phyloP scores from a whole-genome alignment of 345 rosid species.

The Eucalyptus leucophloia region DNA sequence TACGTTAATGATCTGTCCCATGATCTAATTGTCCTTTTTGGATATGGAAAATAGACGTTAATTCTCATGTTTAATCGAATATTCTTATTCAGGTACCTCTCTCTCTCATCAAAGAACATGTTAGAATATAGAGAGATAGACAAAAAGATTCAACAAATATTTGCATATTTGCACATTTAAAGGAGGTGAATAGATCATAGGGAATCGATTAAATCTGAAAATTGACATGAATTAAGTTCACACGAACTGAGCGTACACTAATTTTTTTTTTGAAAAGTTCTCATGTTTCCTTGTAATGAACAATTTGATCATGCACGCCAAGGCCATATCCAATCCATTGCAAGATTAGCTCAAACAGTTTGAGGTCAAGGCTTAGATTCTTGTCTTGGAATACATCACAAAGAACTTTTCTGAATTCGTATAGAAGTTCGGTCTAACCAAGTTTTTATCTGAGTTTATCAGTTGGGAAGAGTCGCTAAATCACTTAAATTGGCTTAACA shows the following conservation, averaged over 20 bases:
- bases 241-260: not conserved
- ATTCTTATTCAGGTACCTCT: not conserved
- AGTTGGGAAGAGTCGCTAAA: not conserved
- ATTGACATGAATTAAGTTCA: not conserved
- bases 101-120: not conserved
- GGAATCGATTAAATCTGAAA: not conserved
- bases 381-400: not conserved
- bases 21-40: not conserved
- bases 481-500: not conserved
- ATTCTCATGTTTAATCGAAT: not conserved
- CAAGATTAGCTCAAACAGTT: not conserved
- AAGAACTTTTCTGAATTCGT: not conserved
- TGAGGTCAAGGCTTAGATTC: not conserved
- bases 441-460: not conserved
- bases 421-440: not conserved
- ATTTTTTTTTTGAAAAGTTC: not conserved
- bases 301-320: not conserved
- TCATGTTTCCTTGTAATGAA: not conserved
- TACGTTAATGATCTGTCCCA: not conserved
- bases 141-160: not conserved
- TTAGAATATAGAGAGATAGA: not conserved
- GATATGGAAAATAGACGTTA: not conserved
- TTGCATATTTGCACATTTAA: not conserved
- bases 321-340: not conserved
- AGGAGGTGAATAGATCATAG: not conserved